A percentile compares a stretch with the other conserved stretches of the same genome.
Conservation (phyloP, 352 stramenopile genomes). For the Phytophthora meadii region DNA sequence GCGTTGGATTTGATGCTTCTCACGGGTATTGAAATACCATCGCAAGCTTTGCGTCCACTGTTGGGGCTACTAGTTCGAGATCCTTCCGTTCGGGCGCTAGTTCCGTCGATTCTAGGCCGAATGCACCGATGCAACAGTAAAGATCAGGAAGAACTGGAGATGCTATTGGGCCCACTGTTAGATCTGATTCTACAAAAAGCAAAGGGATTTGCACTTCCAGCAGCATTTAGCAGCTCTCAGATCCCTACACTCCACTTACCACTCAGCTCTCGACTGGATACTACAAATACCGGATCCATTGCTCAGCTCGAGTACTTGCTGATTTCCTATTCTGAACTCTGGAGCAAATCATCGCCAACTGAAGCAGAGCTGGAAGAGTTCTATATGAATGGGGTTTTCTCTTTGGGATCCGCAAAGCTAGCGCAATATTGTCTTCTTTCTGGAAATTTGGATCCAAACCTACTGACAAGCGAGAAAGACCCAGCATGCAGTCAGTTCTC, state of each 20-base stretch:
- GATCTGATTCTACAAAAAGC: conserved; percentile 13
- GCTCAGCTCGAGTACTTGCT: conserved; percentile 32
- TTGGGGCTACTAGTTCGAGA: conserved; percentile 42
- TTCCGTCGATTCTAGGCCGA: conserved; percentile 43
- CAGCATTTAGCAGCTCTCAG: background rate
- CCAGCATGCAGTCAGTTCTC: conserved; percentile 18
- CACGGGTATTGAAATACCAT: conserved; percentile 10
- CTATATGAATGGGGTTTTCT: conserved; percentile 35
- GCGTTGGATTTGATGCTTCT: conserved; percentile 14
- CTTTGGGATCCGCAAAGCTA: conserved; percentile 11
- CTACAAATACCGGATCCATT: conserved; percentile 6
- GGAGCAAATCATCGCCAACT: conserved; percentile 32
- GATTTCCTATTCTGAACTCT: conserved; percentile 39
- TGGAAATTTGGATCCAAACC: conserved; percentile 20
- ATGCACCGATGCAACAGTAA: conserved; percentile 43
- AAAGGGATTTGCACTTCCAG: background rate
- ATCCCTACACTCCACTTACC: background rate
- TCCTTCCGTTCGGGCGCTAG: conserved; percentile 26
- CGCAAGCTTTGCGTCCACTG: conserved; percentile 40
- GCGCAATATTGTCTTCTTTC: conserved; percentile 38
- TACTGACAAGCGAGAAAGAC: conserved; percentile 14
- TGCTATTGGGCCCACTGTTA: conserved; percentile 27
- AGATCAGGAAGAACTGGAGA: conserved; percentile 41
- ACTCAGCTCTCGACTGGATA: background rate
- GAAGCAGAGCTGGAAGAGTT: conserved; percentile 22